Evolutionary conservation across 106 monocot species (phyloP).

Genomic region (Dioscorea dumetorum): DNA sequence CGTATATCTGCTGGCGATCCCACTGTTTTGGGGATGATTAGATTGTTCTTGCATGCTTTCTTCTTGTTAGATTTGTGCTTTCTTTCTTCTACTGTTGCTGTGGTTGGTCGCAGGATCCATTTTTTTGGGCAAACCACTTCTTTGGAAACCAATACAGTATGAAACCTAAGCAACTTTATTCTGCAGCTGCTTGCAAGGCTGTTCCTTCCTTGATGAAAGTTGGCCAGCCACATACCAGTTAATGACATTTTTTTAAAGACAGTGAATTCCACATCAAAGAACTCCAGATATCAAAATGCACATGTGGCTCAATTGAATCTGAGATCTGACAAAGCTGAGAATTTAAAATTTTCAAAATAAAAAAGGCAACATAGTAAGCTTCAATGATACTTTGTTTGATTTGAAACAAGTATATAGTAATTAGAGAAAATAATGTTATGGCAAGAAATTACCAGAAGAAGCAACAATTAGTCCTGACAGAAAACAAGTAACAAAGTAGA

Average conservation of each 20-base stretch:
- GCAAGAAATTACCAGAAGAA: too few species aligned
- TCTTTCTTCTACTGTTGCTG: constrained; percentile 26
- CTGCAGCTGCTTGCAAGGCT: constrained; percentile 17
- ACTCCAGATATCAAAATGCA: constrained; percentile 1
- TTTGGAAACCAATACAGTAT: constrained; percentile 12
- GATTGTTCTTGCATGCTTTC: constrained; percentile 16
- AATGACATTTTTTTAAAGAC: constrained; percentile 51
- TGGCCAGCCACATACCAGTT: constrained; percentile 41
- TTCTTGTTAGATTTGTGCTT: constrained; percentile 25
- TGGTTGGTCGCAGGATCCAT: constrained; percentile 16
- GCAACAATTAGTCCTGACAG: too few species aligned
- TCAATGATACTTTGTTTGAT: too few species aligned
- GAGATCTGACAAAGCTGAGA: too few species aligned
- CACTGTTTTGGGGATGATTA: constrained; percentile 25
- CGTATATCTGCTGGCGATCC: constrained; percentile 13
- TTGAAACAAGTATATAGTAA: too few species aligned
- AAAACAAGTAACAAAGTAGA: too few species aligned
- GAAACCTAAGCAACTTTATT: constrained; percentile 25
- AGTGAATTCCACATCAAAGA: constrained; percentile 16
- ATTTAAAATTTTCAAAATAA: too few species aligned
- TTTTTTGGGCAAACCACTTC: constrained; percentile 18
- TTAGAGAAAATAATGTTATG: too few species aligned
- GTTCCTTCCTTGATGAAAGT: constrained; percentile 51
- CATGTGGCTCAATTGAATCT: background rate
- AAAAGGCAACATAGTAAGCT: too few species aligned